Conservation (phyloP, 352 stramenopile genomes). For the Blastocystis sp. region DNA sequence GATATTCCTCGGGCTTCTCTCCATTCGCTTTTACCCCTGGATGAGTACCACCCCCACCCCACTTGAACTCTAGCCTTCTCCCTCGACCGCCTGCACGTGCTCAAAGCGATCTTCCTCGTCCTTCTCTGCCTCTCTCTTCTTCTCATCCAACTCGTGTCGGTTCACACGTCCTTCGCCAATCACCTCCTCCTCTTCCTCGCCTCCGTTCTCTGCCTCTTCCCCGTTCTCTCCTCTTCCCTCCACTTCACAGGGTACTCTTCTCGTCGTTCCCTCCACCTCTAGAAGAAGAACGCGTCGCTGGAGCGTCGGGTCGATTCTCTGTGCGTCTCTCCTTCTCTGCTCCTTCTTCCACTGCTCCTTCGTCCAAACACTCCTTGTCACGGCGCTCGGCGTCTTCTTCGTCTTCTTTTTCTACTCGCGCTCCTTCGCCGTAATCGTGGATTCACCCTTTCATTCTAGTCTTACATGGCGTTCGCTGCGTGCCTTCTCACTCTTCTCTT, state of each 20-base stretch:
- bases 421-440: neutral
- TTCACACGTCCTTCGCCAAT: neutral
- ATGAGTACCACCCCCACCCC: neutral
- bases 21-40: constrained; percentile 43
- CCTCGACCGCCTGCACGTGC: constrained; percentile 24
- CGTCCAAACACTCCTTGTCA: neutral
- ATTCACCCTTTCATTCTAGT: neutral
- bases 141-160: constrained; percentile 22
- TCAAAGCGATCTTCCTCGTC: constrained; percentile 54
- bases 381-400: neutral
- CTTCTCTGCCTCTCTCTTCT: constrained; percentile 17
- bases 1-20: constrained; percentile 56
- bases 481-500: neutral
- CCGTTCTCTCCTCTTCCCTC: constrained; percentile 37
- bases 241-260: constrained; percentile 31
- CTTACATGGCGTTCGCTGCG: constrained; percentile 19
- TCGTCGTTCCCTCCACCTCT: neutral
- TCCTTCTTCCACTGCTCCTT: constrained; percentile 10
- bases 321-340: neutral
- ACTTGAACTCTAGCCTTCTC: constrained; percentile 10
- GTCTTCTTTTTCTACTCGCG: constrained; percentile 40
- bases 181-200: constrained; percentile 32
- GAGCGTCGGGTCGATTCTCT: neutral
- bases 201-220: constrained; percentile 27
- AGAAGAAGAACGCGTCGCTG: constrained; percentile 13